Evolutionary conservation across 2,329 filamentous ascomycete genomes (phyloP), one percentile per base, ranked within the genome.

Genomic region (Sarocladium strictum): DNA sequence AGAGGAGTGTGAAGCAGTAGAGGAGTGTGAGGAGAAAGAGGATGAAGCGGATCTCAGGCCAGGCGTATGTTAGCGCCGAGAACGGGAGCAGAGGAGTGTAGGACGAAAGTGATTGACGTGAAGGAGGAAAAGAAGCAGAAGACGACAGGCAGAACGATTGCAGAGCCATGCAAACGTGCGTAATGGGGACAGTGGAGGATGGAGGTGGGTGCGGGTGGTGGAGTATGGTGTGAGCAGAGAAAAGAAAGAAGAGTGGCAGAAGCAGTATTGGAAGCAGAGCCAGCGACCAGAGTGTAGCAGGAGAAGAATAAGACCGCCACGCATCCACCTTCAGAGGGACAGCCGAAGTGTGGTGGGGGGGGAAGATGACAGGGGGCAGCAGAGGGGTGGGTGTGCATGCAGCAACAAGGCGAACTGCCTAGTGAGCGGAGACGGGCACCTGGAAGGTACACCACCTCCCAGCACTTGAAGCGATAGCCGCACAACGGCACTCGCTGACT

Each of bases 261-360:
- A 47, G 43, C 43, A 47, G 43, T 29, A 24, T 23, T 27, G 29
- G 43, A 47, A 47, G 17, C 17, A 32, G 35, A 47, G 29, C 27
- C 43, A 47, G 43, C 27, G 43, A 7, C 11, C 35, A 43, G 24
- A 47, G n/a, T 15, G 23, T 4, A 6, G 29, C 43, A 47, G 29
- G n/a, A n/a, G n/a, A n/a, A n/a, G n/a, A n/a, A n/a, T n/a, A n/a
- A n/a, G n/a, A n/a, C n/a, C n/a, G n/a, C n/a, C n/a, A n/a, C n/a
- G n/a, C n/a, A 47, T 29, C 43, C 43, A 47, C 43, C 43, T 47
- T 47, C 43, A 47, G 43, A 47, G 43, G 43, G 43, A 47, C 43
- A 47, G 43, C 43, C 43, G 43, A 47, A 47, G 43, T 47, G 43
- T 47, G 43, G 43, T 47, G 43, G 43, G 43, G 43, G 43, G 43